Conservation (phyloP, 371 early-diverging fungal genomes). For the Parasitella parasitica region DNA sequence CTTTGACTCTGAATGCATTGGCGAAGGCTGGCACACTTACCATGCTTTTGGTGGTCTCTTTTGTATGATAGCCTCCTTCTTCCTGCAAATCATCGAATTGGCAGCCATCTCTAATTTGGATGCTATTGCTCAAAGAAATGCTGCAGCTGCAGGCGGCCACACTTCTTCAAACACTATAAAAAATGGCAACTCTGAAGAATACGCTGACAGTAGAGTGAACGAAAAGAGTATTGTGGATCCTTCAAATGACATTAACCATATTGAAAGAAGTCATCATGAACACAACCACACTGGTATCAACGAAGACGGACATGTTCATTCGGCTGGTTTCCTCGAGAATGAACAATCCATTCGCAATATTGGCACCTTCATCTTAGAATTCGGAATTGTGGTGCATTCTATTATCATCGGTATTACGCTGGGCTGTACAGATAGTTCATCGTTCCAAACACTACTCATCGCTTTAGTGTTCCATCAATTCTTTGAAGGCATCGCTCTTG, state of each 20-base stretch:
- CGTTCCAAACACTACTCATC: constrained; percentile 55
- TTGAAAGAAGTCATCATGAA: neutral
- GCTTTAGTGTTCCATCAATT: constrained; percentile 87
- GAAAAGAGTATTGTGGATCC: constrained; percentile 1
- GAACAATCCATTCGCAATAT: constrained; percentile 30
- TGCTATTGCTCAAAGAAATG: constrained; percentile 8
- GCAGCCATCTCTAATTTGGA: constrained; percentile 30
- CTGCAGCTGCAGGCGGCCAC: neutral
- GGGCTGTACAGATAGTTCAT: constrained; percentile 19
- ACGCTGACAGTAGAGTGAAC: neutral
- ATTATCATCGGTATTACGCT: constrained; percentile 81
- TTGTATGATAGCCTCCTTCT: constrained; percentile 36
- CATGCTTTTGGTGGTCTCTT: constrained; percentile 41
- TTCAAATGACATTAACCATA: neutral
- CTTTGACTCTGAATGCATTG: constrained; percentile 35
- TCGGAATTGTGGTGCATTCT: constrained; percentile 82
- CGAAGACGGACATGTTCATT: constrained; percentile 49
- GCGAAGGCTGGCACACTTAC: constrained; percentile 34
- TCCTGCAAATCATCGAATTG: constrained; percentile 36
- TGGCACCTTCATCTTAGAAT: constrained; percentile 67
- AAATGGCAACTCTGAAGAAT: neutral
- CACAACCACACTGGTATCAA: constrained; percentile 25
- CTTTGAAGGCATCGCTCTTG: constrained; percentile 88
- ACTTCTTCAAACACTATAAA: neutral
- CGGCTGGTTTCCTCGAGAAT: constrained; percentile 41